Evolutionary conservation across 495 filamentous ascomycete genomes (phyloP), one percentile per base, ranked within the genome.

Genomic region (Monascus purpureus): DNA sequence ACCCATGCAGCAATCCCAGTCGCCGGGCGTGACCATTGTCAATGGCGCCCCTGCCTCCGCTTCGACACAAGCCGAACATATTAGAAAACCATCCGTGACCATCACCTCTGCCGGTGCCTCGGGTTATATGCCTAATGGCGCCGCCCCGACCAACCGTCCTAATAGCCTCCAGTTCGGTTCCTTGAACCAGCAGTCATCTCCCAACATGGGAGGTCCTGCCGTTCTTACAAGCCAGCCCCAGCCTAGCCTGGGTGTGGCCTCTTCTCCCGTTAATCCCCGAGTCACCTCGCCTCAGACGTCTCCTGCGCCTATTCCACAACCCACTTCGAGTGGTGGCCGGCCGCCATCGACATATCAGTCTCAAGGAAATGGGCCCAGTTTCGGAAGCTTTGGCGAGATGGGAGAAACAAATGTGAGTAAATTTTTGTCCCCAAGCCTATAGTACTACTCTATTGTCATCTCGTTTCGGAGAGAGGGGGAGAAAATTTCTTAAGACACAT

Each of bases 271-370:
- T 18, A 76, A 79, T 48, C 75, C 70, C 19, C 68, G 78, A 39
- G 61, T 81, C 17, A 70, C 71, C 15, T 81, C 78, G 25, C 82
- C 82, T 4, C 72, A 75, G 36, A 69, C 71, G 17, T 93, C 87
- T 9, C 87, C 87, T 2, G 83, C 80, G 13, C 87, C 87, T 4
- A 95, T 95, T 32, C 86, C 86, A 13, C 80, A 82, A 52, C 81
- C 80, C 29, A 71, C 80, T 23, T 78, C 79, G 23, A 92, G 84
- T 54, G 85, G 85, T 46, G 84, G 84, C 43, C 70, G 80, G 54
- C 83, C 82, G 26, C 58, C 59, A 40, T 80, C 81, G 8, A 70
- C 68, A 28, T 67, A 79, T 41, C 72, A 77, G 39, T 66, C 65
- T 36, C 72, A 75, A 42, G 63, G 64, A 13, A 72, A 72, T 43